Base-by-base conservation (phyloP, 371 early-diverging fungal genomes). In the Choanephora cucurbitarum region DNA sequence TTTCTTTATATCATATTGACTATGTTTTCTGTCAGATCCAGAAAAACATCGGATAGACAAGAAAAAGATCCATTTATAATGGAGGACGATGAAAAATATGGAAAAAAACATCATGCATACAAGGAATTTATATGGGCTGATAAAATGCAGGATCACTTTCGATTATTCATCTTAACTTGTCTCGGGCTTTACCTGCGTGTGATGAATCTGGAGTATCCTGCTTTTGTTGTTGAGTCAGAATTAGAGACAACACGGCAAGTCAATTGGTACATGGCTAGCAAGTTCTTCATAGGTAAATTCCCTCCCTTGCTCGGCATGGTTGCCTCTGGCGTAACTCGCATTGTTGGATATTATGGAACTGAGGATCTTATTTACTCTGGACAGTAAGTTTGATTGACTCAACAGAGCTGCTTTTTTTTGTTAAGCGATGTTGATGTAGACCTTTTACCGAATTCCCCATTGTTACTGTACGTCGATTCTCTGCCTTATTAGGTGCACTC, bases 301-400 rank as follows among this genome's bases (percentile, higher is more conserved):
- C 78, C 75, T 34, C 78, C 78, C 13, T 28, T 99, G 23, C 95
- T 94, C 23, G 94, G 96, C 60, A 62, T 99, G 72, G 61, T 99
- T 44, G 86, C 94, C 40, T 89, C 98, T 3, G 64, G 77, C 15
- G 62, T 82, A 1, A 93, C 93, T 2, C 68, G 71, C 56, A 33
- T 90, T 9, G 77, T 79, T 32, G 95, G 96, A 0, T 94, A 93
- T 66, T 81, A 91, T 67, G 95, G 95, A 11, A 78, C 76, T 33
- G 93, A 92, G 63, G 78, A 85, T 40, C 90, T 97, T 54, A 84
- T 86, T 49, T 85, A 88, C 57, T 90, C 91, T 69, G 95, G 94
- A 55, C 72, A 83, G 85, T 79, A 82, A 81, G 80, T 69, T 41
- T 23, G 28, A 28, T 28, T 5, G 7, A 28, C 3, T 28, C 3